phyloP scores from a whole-genome alignment of 2,329 filamentous ascomycete genomes.

The Triangularia verruculosa region DNA sequence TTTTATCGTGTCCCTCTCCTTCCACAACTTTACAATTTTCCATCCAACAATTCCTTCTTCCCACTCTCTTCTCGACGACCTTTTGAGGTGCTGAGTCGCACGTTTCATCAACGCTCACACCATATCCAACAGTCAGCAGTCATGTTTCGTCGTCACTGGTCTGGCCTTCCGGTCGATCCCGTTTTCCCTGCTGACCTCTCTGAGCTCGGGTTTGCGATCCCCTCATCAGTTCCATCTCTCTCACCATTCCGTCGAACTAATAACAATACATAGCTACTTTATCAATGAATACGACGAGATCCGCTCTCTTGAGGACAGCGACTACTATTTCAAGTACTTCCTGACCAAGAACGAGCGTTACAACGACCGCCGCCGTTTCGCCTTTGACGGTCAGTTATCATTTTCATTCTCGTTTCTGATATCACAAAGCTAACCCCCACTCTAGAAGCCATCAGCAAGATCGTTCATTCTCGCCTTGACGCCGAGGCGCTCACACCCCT shows the following conservation, averaged over 20 bases:
- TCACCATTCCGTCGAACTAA: neutral
- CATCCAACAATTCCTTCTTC: neutral
- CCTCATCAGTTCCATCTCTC: neutral
- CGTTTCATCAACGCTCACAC: neutral
- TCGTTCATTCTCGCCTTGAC: conserved; percentile 61
- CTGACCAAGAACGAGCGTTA: conserved; percentile 70
- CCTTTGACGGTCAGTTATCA: conserved; percentile 65
- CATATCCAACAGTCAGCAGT: too few relatives aligned
- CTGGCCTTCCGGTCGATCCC: conserved; percentile 68
- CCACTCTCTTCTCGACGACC: neutral
- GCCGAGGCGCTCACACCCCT: conserved; percentile 57
- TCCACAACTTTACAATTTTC: neutral
- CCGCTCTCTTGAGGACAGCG: conserved; percentile 63
- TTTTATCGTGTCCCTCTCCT: neutral
- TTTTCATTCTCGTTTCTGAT: neutral
- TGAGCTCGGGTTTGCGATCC: conserved; percentile 63
- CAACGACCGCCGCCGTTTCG: conserved; percentile 72
- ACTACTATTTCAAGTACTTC: conserved; percentile 71
- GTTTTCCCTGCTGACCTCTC: conserved; percentile 63
- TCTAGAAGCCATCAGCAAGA: conserved; percentile 59
- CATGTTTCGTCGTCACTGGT: conserved; percentile 75
- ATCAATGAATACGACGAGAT: conserved; percentile 74
- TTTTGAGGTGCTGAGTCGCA: neutral
- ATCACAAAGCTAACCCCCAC: neutral
- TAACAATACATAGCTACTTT: conserved; percentile 62